A percentile compares a stretch with the other conserved stretches of the same genome.
Conservation (phyloP, 169 alveolate species). For the Toxoplasma gondii region DNA sequence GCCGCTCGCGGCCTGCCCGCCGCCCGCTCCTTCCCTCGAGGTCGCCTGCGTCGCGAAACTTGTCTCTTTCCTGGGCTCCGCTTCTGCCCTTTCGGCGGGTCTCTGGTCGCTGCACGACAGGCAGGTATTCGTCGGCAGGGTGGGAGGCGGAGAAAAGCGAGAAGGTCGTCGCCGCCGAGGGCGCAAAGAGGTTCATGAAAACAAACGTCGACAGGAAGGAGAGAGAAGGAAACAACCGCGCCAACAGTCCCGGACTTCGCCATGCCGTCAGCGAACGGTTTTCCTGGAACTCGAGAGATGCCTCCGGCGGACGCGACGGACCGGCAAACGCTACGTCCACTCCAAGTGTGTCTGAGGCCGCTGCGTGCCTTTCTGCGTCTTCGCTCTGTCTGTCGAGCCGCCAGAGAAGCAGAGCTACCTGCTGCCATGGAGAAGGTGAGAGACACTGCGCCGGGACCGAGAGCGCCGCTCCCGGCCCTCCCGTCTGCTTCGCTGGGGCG, state of each 20-base stretch:
- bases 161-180: not conserved
- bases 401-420: not conserved
- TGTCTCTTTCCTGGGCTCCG: too few species aligned
- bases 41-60: too few species aligned
- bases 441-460: not conserved
- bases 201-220: slow-evolving; percentile 4
- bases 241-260: not conserved
- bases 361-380: not conserved
- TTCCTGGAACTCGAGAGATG: too few species aligned
- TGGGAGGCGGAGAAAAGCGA: not conserved
- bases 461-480: not conserved
- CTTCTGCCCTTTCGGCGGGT: not conserved
- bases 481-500: not conserved
- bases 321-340: too few species aligned
- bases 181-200: not conserved
- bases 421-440: not conserved
- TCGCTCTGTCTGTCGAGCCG: not conserved
- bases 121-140: not conserved
- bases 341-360: not conserved
- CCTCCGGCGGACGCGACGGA: not conserved
- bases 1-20: not conserved
- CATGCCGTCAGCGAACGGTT: not conserved
- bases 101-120: not conserved
- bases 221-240: not conserved
- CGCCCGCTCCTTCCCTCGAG: not conserved